These are phyloP conservation scores for Aurifilum marmelostoma DNA, from an alignment of 2,329 filamentous ascomycete genomes.

Conservation along the genomic window DNA sequence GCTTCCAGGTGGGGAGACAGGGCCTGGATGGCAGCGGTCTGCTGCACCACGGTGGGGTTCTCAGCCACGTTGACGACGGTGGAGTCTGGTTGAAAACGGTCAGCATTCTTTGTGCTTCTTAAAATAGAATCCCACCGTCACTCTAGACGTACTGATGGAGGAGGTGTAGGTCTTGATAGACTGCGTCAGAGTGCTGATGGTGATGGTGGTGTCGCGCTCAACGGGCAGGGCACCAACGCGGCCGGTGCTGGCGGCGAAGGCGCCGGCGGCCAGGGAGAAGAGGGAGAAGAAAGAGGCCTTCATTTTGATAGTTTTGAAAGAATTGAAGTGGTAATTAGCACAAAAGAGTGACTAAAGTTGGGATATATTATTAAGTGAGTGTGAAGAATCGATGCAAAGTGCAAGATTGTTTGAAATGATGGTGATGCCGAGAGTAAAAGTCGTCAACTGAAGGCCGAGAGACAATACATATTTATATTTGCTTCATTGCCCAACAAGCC, in stretches of 20 bases:
- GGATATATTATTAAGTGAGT: background rate
- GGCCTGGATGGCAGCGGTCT: constrained; percentile 32
- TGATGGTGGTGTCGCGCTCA: constrained; percentile 33
- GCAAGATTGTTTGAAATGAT: background rate
- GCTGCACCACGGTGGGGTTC: constrained; percentile 31
- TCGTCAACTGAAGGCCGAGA: background rate
- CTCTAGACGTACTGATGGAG: constrained; percentile 34
- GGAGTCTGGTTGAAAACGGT: constrained; percentile 33
- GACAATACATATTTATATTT: background rate
- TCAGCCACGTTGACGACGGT: constrained; percentile 32
- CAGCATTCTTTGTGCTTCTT: background rate
- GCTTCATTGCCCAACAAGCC: background rate
- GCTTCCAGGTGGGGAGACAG: constrained; percentile 34
- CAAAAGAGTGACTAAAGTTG: constrained; percentile 12
- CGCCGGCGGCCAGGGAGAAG: constrained; percentile 33
- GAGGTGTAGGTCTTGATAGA: constrained; percentile 34
- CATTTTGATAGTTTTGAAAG: constrained; percentile 31
- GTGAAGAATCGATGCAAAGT: background rate
- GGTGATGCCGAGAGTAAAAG: background rate
- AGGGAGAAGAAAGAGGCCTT: constrained; percentile 34
- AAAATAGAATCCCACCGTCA: background rate
- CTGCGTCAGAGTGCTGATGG: constrained; percentile 32
- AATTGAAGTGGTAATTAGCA: background rate
- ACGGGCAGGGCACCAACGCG: constrained; percentile 29
- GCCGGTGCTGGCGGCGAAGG: constrained; percentile 31